Evolutionary conservation across 768 basidiomycete genomes (phyloP), one percentile per base, ranked within the genome.

Genomic region (Chiua virens): DNA sequence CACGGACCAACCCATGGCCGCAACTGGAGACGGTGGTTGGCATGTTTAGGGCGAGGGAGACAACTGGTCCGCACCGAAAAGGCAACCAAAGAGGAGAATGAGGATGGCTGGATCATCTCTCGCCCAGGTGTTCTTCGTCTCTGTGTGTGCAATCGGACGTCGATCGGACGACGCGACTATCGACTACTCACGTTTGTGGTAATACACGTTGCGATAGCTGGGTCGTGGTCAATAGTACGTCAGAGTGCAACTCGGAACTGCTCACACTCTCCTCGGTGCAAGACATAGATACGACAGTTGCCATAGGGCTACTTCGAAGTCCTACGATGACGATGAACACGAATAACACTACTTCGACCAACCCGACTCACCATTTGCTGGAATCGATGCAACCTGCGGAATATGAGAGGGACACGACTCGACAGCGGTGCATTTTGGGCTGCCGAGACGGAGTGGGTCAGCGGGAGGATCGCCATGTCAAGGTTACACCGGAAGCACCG

Each of bases 61-160:
- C 7, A 18, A 27, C 27, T 2, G 8, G 27, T 18, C 2, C 65
- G 42, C 56, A 92, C 93, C 83, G 46, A 76, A 78, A 20, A 95
- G 79, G 67, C 86, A 92, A 39, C 80, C 87, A 43, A 81, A 80
- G 39, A 98, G 85, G 43, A 98, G 80, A 25, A 98, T 79, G 23
- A 98, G 79, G 56, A 97, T 93, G 23, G 96, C 96, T 20, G 96
- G 96, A 65, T 98, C 96, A 69, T 98, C 96, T 68, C 96, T 78
- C 18, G 95, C 93, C 95, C 95, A 98, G 15, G 89, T 92, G 68
- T 98, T 97, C 78, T 97, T 98, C 18, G 95, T 98, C 76, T 98
- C 93, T 90, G 71, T 55, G 36, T 38, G 42, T 38, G 20, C 34
- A 57, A 35, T 32, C 40, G n/a, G 28, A 53, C 17, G 28, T 4